Evolutionary conservation across 208 protist species (phyloP).

Genomic region (Acanthamoeba quina): DNA sequence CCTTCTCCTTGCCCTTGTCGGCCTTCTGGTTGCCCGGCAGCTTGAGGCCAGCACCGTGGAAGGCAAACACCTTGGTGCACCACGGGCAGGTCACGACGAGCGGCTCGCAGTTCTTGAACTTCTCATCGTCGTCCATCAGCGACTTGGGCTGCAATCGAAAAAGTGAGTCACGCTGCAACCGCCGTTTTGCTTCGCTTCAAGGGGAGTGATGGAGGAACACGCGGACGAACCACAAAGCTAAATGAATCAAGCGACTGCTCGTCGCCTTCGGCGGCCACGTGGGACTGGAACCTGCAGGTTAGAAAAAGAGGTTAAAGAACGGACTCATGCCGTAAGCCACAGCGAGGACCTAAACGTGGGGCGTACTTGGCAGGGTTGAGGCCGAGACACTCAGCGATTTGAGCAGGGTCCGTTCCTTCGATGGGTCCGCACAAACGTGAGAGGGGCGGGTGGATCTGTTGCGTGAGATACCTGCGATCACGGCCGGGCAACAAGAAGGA

Average conservation of each 20-base stretch:
- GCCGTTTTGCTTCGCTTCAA: too few species aligned
- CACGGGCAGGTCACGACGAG: slow-evolving; percentile 6
- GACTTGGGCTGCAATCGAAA: slow-evolving; percentile 21
- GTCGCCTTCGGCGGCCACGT: neutral
- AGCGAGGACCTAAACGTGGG: neutral
- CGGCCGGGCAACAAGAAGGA: neutral
- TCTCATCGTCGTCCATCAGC: slow-evolving; percentile 39
- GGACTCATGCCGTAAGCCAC: neutral
- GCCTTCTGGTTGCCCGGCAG: neutral
- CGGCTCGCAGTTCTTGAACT: slow-evolving; percentile 42
- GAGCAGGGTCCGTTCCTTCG: slow-evolving; percentile 61
- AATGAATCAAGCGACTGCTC: neutral
- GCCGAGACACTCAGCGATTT: slow-evolving; percentile 66
- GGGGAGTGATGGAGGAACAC: neutral
- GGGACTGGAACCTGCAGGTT: slow-evolving; percentile 15
- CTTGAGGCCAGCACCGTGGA: slow-evolving; percentile 40
- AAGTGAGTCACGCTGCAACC: neutral
- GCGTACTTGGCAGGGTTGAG: slow-evolving; percentile 50
- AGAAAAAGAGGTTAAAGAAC: neutral
- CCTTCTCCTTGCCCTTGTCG: slow-evolving; percentile 48
- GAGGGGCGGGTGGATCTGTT: slow-evolving; percentile 73
- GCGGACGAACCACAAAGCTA: slow-evolving; percentile 26
- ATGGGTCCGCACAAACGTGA: slow-evolving; percentile 65
- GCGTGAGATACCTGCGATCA: slow-evolving; percentile 49
- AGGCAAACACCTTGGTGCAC: slow-evolving; percentile 12